Evolutionary conservation across 2,329 filamentous ascomycete genomes (phyloP), one percentile per base, ranked within the genome.

Genomic region (Epicoccum nigrum): DNA sequence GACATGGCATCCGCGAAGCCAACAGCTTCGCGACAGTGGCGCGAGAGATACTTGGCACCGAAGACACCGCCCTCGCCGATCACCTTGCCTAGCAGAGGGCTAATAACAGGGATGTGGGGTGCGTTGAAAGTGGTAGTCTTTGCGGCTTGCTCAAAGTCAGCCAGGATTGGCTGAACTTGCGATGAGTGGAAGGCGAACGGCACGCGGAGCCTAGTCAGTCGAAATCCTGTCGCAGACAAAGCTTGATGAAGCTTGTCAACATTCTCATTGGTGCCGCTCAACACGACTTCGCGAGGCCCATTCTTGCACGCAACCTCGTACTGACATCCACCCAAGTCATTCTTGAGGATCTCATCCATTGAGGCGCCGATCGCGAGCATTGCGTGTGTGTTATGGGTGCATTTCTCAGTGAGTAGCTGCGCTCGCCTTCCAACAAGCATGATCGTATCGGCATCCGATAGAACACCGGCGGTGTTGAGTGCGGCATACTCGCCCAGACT

Each of bases 401-500:
- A 17, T 9, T 35, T 35, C 17, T 35, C 3, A 16, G 20, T 21
- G n/a, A 39, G 23, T 7, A 39, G 12, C 5, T 9, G 12, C 6
- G 37, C 37, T 17, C 37, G 13, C 2, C 21, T 35, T 8, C 67
- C 73, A 4, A 74, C 71, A 0, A 77, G 56, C 51, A 51, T 70
- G 1, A 77, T 58, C 1, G 67, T 58, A 28, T 72, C 70, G n/a
- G 21, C 53, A 2, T 45, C 61, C 5, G 67, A 61, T 2, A 76
- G 30, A 1, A 75, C 71, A 4, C 70, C 72, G 15, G 72, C 66
- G 4, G 62, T 56, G 38, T 64, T 46, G 2, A 76, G 42, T 0
- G 74, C 74, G 2, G 72, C 69, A 45, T 75, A 76, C 45, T 76
- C 72, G 12, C 74, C 74, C 4, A 77, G 59, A 41, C 65, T 62